Conservation (phyloP, 2,329 filamentous ascomycete species). For the Domatiomyces globalis region DNA sequence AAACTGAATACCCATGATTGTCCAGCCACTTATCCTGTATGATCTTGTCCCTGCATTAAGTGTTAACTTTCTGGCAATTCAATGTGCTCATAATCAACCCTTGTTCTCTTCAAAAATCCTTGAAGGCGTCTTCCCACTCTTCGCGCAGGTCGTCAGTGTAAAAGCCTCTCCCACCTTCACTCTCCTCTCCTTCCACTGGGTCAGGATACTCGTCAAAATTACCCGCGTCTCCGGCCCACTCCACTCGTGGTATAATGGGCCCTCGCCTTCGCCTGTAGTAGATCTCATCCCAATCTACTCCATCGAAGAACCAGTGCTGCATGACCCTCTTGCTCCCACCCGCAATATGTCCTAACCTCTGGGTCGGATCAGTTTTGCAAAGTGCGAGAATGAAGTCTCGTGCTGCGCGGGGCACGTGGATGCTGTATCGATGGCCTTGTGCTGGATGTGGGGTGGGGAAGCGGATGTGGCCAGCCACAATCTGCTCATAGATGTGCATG, state of each 20-base stretch:
- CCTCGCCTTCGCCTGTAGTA: constrained; percentile 46
- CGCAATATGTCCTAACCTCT: constrained; percentile 48
- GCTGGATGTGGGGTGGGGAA: constrained; percentile 46
- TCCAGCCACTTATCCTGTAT: too few species aligned
- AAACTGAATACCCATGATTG: too few species aligned
- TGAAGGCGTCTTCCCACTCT: constrained; percentile 47
- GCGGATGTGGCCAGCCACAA: constrained; percentile 48
- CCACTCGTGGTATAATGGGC: constrained; percentile 48
- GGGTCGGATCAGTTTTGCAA: constrained; percentile 49
- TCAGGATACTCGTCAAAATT: constrained; percentile 54
- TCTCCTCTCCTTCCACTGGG: constrained; percentile 36
- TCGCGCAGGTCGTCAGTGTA: constrained; percentile 48
- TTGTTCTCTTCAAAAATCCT: constrained; percentile 37
- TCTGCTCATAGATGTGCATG: constrained; percentile 56
- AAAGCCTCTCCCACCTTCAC: constrained; percentile 26
- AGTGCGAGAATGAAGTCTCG: constrained; percentile 47
- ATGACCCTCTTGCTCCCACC: constrained; percentile 47
- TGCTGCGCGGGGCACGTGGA: constrained; percentile 29
- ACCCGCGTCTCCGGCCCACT: constrained; percentile 45
- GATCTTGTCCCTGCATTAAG: background rate
- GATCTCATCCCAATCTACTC: constrained; percentile 49
- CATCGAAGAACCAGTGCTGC: constrained; percentile 47
- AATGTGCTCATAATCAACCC: background rate
- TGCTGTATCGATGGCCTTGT: constrained; percentile 11
- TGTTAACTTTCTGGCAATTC: background rate